Evolutionary conservation across 805 yeast species (phyloP), one percentile per base, ranked within the genome.

Genomic region (Kurtzmaniella fragi): DNA sequence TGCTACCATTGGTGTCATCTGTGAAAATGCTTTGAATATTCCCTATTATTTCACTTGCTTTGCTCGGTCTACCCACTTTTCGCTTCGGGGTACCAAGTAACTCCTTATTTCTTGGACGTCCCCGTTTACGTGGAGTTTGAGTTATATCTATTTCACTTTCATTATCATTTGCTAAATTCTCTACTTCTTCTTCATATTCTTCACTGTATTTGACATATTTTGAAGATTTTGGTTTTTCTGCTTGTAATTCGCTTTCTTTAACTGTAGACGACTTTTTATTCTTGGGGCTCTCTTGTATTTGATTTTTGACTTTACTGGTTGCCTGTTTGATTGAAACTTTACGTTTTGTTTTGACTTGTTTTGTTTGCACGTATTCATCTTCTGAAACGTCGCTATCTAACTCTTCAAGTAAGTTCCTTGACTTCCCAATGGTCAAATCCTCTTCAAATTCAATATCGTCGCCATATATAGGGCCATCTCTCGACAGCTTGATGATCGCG

Each of bases 21-120:
- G 25, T 20, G 35, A 64, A 64, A 10, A 64, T 64, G 47, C 67
- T 62, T 37, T 58, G 52, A 14, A 65, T 56, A 27, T 55, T 48
- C 3, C 57, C 56, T 12, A 52, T 40, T 16, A 59, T 56, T 12
- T 40, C 43, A 15, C 48, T 55, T 2, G 57, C 41, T 35, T 56
- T 60, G 15, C 59, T 52, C 9, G 63, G 64, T 36, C 63, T 44
- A 5, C 64, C 63, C 3, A 55, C 57, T 29, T 39, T 39, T 28
- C 43, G 37, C 28, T 35, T 28, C 4, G 39, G 34, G 5, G 31
- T 33, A 12, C 37, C 43, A 5, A 8, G 7, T 20, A 20, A 20
- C 8, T 20, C 25, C 25, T 40, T 15, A 37, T 40, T n/a, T 45
- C 46, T 31, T 28, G 37, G 30, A 42, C 49, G 13, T 46, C 43